Evolutionary conservation across 768 basidiomycete species (phyloP).

Genomic region (Paxillus involutus): DNA sequence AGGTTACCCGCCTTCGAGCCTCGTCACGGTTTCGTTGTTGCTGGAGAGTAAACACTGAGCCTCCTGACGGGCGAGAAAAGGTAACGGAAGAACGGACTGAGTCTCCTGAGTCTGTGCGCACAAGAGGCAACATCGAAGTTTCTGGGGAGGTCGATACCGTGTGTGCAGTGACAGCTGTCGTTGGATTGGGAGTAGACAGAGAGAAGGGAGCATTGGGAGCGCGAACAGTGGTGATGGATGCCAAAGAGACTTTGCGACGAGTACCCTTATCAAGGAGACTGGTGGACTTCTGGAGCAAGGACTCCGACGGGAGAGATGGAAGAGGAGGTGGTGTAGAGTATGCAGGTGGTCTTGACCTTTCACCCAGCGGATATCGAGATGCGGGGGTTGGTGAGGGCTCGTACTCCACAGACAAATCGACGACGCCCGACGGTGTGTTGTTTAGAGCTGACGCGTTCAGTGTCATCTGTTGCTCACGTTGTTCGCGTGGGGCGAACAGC

Average conservation of each 20-base stretch:
- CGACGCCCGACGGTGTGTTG: conserved; percentile 21
- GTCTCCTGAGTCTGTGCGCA: conserved; percentile 48
- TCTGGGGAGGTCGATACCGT: conserved; percentile 55
- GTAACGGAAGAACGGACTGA: conserved; percentile 51
- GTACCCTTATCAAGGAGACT: conserved; percentile 23
- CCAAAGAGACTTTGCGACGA: conserved; percentile 44
- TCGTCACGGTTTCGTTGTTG: conserved; percentile 45
- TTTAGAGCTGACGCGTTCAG: conserved; percentile 13
- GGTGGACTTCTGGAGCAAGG: conserved; percentile 30
- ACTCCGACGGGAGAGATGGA: conserved; percentile 60
- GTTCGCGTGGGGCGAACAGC: conserved; percentile 58
- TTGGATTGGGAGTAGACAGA: conserved; percentile 53
- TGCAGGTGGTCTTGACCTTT: conserved; percentile 45
- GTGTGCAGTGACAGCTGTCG: conserved; percentile 66
- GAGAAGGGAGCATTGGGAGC: conserved; percentile 43
- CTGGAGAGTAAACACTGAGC: conserved; percentile 55
- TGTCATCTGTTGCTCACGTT: conserved; percentile 41
- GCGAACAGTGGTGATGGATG: conserved; percentile 48
- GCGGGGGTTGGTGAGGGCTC: conserved; percentile 50
- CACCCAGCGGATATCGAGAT: conserved; percentile 33
- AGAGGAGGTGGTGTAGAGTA: conserved; percentile 59
- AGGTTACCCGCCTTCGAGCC: conserved; percentile 35
- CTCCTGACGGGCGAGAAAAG: conserved; percentile 62
- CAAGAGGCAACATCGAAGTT: conserved; percentile 29
- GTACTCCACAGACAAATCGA: conserved; percentile 33